Evolutionary conservation across 2,329 filamentous ascomycete genomes (phyloP).

Genomic region (Mollisiaceae sp.): DNA sequence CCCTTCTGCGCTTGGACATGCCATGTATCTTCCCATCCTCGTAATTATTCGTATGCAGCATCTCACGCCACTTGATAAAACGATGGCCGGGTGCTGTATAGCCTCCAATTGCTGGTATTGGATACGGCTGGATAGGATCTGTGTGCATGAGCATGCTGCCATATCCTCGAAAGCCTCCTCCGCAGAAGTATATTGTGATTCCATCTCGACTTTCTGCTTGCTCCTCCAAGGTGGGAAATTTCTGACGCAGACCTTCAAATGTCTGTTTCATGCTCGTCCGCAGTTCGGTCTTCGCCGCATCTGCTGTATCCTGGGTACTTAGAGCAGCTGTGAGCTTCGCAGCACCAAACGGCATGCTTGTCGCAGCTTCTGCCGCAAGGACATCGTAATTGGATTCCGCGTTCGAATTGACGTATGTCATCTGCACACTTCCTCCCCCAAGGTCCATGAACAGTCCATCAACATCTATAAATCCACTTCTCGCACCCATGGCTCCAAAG

Average conservation of each 20-base stretch:
- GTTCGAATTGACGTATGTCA: slow-evolving; percentile 66
- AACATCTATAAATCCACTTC: slow-evolving; percentile 66
- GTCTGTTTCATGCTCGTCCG: slow-evolving; percentile 61
- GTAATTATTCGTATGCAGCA: slow-evolving; percentile 56
- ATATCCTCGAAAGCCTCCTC: slow-evolving; percentile 89
- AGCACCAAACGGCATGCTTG: slow-evolving; percentile 66
- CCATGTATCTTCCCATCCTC: slow-evolving; percentile 69
- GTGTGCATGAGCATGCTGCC: slow-evolving; percentile 86
- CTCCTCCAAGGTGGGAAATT: slow-evolving; percentile 57
- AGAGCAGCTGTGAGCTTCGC: slow-evolving; percentile 60
- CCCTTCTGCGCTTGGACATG: slow-evolving; percentile 77
- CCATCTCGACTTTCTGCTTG: slow-evolving; percentile 49
- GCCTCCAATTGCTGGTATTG: slow-evolving; percentile 80
- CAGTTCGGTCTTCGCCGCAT: slow-evolving; percentile 52
- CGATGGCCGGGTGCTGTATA: slow-evolving; percentile 68
- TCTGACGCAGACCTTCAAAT: slow-evolving; percentile 57
- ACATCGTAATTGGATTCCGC: slow-evolving; percentile 51
- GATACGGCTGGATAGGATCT: slow-evolving; percentile 76
- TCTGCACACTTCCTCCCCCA: slow-evolving; percentile 71
- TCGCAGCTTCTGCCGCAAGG: slow-evolving; percentile 58
- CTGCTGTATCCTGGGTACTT: slow-evolving; percentile 48
- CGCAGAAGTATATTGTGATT: slow-evolving; percentile 81
- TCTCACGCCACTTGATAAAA: slow-evolving; percentile 61
- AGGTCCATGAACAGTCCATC: slow-evolving; percentile 74
- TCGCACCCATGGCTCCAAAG: slow-evolving; percentile 82